phyloP scores from a whole-genome alignment of 495 filamentous ascomycete species.

The Penicillium subrubescens region DNA sequence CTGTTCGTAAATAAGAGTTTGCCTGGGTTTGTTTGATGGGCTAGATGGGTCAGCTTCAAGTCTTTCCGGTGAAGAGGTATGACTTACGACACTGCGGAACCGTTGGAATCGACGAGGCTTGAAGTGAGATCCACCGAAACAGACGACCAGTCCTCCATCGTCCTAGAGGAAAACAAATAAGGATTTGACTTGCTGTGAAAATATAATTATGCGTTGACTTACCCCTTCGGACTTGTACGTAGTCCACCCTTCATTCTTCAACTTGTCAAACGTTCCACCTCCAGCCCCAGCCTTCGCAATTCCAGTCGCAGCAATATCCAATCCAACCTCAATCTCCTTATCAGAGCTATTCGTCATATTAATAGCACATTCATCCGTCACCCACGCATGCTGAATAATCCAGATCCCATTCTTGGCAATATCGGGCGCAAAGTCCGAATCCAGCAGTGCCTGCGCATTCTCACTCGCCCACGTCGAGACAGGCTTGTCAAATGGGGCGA shows the following conservation, averaged over 20 bases:
- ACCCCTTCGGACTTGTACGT: conserved; percentile 12
- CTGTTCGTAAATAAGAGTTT: not conserved
- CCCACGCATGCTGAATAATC: conserved; percentile 15
- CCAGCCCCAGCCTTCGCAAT: conserved; percentile 12
- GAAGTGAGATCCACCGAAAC: conserved; percentile 11
- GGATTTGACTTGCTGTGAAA: not conserved
- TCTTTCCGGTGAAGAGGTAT: not conserved
- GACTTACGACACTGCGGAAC: conserved; percentile 12
- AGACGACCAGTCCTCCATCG: not conserved
- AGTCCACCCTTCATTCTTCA: conserved; percentile 11
- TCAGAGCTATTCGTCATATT: conserved; percentile 9
- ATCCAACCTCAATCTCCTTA: conserved; percentile 15
- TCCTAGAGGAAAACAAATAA: not conserved
- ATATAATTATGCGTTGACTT: not conserved
- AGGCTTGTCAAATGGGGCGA: not conserved
- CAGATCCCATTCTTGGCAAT: conserved; percentile 17
- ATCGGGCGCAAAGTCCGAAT: not conserved
- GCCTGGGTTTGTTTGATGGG: conserved; percentile 8
- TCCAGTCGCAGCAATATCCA: conserved; percentile 17
- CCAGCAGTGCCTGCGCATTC: conserved; percentile 12
- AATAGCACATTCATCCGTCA: conserved; percentile 14
- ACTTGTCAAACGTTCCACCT: conserved; percentile 7
- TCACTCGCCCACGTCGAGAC: conserved; percentile 10
- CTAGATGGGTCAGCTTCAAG: not conserved
- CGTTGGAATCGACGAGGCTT: conserved; percentile 2